These are phyloP conservation scores for Butyriboletus loyo DNA, from an alignment of 768 basidiomycete genomes.

Conservation along the genomic window DNA sequence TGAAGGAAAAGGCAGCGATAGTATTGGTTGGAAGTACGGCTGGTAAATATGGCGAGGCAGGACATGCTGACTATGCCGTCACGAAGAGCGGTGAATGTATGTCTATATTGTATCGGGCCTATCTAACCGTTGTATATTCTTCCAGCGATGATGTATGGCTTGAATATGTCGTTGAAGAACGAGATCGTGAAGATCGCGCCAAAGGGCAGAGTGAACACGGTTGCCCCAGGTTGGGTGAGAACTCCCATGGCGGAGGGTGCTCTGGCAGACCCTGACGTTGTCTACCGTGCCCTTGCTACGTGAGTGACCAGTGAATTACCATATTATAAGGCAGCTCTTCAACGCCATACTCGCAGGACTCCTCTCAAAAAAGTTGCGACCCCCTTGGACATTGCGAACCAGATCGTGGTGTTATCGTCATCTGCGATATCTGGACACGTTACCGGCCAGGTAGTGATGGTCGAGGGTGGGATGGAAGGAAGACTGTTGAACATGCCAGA, in stretches of 20 bases:
- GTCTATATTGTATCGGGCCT: neutral
- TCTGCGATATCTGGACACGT: conserved; percentile 64
- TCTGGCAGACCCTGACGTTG: conserved; percentile 50
- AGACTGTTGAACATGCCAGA: conserved; percentile 42
- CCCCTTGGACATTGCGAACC: conserved; percentile 61
- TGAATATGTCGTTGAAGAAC: conserved; percentile 68
- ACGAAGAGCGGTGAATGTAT: conserved; percentile 57
- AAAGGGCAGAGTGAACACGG: conserved; percentile 62
- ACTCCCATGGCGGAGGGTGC: conserved; percentile 62
- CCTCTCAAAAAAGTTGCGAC: conserved; percentile 67
- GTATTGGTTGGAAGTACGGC: conserved; percentile 69
- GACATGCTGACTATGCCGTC: conserved; percentile 64
- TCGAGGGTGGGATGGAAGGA: conserved; percentile 83
- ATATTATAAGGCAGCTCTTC: neutral
- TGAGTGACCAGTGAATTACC: conserved; percentile 30
- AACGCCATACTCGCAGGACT: conserved; percentile 39
- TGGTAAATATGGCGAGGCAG: conserved; percentile 70
- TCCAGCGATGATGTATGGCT: conserved; percentile 69
- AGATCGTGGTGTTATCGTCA: conserved; percentile 62
- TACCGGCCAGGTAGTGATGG: conserved; percentile 66
- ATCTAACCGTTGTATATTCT: neutral
- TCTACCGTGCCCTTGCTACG: conserved; percentile 67
- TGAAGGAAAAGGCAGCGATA: conserved; percentile 56
- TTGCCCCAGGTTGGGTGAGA: conserved; percentile 67
- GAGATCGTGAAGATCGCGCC: conserved; percentile 78